phyloP scores from a whole-genome alignment of 73 alveolate genomes.

The Tetrahymena thermophila region DNA sequence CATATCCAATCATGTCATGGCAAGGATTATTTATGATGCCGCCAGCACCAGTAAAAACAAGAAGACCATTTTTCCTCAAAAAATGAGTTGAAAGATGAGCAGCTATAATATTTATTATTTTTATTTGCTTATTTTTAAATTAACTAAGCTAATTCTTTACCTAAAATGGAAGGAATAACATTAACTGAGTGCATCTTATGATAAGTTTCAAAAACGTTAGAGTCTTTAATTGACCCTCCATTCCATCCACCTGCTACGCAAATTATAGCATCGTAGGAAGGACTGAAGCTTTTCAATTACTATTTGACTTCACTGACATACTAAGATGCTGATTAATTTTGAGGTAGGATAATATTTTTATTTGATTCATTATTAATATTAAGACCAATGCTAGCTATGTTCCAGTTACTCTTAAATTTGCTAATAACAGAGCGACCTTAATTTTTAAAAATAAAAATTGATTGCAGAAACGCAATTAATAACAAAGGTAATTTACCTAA shows the following conservation, averaged over 20 bases:
- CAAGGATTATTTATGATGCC: conserved; percentile 63
- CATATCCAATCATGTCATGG: conserved; percentile 71
- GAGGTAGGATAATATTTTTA: neutral
- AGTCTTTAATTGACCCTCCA: conserved; percentile 60
- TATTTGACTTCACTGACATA: neutral
- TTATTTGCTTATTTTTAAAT: neutral
- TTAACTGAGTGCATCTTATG: conserved; percentile 45
- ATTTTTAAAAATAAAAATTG: neutral
- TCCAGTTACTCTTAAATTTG: neutral
- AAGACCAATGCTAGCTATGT: neutral
- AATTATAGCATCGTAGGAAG: conserved; percentile 48
- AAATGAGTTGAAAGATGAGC: conserved; percentile 68
- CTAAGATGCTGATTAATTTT: neutral
- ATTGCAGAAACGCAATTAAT: too few relatives aligned
- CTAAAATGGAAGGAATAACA: conserved; percentile 58
- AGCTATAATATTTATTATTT: conserved; percentile 1
- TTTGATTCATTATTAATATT: neutral
- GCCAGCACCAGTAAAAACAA: conserved; percentile 77
- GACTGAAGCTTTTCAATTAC: neutral
- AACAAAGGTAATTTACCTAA: neutral
- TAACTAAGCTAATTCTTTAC: neutral
- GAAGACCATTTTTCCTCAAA: conserved; percentile 56
- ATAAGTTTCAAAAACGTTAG: conserved; percentile 44
- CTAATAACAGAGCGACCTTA: neutral
- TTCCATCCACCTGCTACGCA: conserved; percentile 88